Base-by-base conservation (phyloP, 345 rosid species). In the Salix caprea region DNA sequence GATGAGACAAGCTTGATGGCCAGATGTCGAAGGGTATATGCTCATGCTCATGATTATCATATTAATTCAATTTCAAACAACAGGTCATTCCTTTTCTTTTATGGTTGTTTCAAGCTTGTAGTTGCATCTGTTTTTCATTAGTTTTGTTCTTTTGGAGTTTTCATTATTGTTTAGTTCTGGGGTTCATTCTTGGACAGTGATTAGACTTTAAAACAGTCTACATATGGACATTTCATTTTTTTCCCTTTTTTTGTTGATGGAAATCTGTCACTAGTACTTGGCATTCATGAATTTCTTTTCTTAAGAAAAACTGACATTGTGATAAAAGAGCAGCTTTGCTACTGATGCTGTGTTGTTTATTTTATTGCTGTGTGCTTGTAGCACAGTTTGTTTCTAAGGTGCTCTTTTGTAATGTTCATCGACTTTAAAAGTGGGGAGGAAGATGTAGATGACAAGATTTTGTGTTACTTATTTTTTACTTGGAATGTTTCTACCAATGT, bases 41-140 rank as follows among this genome's bases (percentile, higher is more conserved):
- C 97, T 70, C 98, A 96, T 82, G 99, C 99, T 75, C 99, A 96
- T 87, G 98, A 96, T 83, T 96, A 96, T 88, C 99, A 96, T 83
- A 92, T 96, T 82, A 93, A 94, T 88, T 96, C 98, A 46, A 96
- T 96, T 76, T 96, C 98, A 69, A 94, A 86, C 84, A 96, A 94
- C 83, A 96, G 97, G 99, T 94, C 62, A 40, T 54, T 69, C 64
- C n/a, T 18, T 71, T 67, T 65, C 73, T 65, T 48, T 70, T 46
- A 69, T 30, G 65, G 72, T 36, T 28, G 56, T 61, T 28, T 71
- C 3, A 18, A 1, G 36, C 44, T 60, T 48, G 30, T 66, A 40
- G 65, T 70, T 32, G 39, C 30, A 58, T 44, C 68, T 71, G 18
- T 23, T 76, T 56, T 23, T 77, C 5, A 11, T 9, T 26, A 67